Percentiles rank a stretch among this genome's conserved stretches.
Evolutionary conservation across 2,329 filamentous ascomycete species (phyloP).

Genomic region (Fusarium subglutinans): DNA sequence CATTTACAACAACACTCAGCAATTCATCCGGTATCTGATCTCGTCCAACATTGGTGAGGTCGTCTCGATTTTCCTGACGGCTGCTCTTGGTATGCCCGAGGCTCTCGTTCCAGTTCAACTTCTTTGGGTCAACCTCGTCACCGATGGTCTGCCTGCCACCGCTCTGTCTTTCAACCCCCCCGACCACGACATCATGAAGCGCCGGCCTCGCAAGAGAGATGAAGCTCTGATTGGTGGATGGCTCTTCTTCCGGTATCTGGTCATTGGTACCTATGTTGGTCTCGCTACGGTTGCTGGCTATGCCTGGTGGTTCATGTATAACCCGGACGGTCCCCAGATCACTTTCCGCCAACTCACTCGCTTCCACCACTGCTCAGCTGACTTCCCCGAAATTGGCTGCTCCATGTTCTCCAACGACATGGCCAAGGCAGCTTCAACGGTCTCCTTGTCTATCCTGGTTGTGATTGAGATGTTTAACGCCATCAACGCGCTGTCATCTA

Average conservation of each 20-base stretch:
- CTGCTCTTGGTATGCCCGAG: slow-evolving; percentile 96
- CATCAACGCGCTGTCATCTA: slow-evolving; percentile 96
- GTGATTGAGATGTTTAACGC: slow-evolving; percentile 99
- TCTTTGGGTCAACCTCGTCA: slow-evolving; percentile 98
- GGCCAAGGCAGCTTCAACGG: slow-evolving; percentile 89
- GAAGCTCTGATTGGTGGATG: slow-evolving; percentile 93
- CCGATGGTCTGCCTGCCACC: slow-evolving; percentile 94
- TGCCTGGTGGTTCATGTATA: slow-evolving; percentile 99
- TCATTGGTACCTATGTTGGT: slow-evolving; percentile 95
- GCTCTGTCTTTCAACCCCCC: slow-evolving; percentile 97
- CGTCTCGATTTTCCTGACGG: slow-evolving; percentile 97
- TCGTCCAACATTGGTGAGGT: slow-evolving; percentile 99
- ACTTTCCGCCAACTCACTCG: slow-evolving; percentile 87
- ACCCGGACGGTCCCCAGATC: slow-evolving; percentile 89
- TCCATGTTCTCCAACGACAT: slow-evolving; percentile 88
- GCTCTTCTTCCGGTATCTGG: slow-evolving; percentile 97
- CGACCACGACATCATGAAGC: slow-evolving; percentile 98
- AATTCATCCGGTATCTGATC: slow-evolving; percentile 99
- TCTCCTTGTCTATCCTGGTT: slow-evolving; percentile 90
- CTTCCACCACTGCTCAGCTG: slow-evolving; percentile 90
- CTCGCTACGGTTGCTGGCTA: slow-evolving; percentile 95
- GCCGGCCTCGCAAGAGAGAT: slow-evolving; percentile 88
- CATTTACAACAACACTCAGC: slow-evolving; percentile 99
- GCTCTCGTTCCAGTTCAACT: slow-evolving; percentile 96
- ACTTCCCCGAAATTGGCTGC: slow-evolving; percentile 91